A percentile compares a stretch with the other conserved stretches of the same genome.
phyloP scores from a whole-genome alignment of 129 eudicot genomes.

The Artemisia annua region DNA sequence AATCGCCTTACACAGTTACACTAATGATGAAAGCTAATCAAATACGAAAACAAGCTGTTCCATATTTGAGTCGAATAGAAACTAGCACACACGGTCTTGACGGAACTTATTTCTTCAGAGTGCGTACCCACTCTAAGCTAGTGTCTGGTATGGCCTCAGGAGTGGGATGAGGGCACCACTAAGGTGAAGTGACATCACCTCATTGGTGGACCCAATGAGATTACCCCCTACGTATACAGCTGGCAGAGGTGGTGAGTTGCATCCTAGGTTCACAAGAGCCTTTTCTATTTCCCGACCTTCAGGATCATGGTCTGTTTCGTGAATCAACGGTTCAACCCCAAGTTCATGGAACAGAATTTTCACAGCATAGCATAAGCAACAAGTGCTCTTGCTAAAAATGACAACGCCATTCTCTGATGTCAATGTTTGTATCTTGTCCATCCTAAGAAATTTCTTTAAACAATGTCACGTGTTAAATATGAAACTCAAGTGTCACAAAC shows the following conservation, averaged over 20 bases:
- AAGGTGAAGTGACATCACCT: conserved; percentile 94
- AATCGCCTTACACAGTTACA: conserved; percentile 13
- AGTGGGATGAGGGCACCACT: conserved; percentile 65
- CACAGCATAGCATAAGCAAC: conserved; percentile 79
- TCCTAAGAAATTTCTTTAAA: neutral
- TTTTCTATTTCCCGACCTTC: conserved; percentile 67
- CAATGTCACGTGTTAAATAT: conserved; percentile 12
- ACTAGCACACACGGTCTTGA: conserved; percentile 21
- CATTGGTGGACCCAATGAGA: conserved; percentile 80
- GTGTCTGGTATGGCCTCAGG: conserved; percentile 57
- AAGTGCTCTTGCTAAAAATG: conserved; percentile 72
- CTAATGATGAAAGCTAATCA: conserved; percentile 16
- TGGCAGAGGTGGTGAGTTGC: conserved; percentile 56
- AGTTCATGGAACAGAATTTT: conserved; percentile 61
- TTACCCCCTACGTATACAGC: conserved; percentile 71
- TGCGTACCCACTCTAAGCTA: conserved; percentile 11
- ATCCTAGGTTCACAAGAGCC: conserved; percentile 58
- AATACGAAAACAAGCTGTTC: conserved; percentile 7
- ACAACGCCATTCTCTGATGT: conserved; percentile 62
- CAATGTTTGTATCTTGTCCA: conserved; percentile 60
- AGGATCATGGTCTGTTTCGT: conserved; percentile 63
- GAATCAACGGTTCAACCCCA: conserved; percentile 45
- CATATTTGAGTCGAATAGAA: neutral
- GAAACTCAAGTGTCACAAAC: conserved; percentile 11
- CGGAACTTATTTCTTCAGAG: conserved; percentile 43